Evolutionary conservation across 495 filamentous ascomycete species (phyloP), one percentile per base, ranked within the genome.

Genomic region (Talaromyces liani): DNA sequence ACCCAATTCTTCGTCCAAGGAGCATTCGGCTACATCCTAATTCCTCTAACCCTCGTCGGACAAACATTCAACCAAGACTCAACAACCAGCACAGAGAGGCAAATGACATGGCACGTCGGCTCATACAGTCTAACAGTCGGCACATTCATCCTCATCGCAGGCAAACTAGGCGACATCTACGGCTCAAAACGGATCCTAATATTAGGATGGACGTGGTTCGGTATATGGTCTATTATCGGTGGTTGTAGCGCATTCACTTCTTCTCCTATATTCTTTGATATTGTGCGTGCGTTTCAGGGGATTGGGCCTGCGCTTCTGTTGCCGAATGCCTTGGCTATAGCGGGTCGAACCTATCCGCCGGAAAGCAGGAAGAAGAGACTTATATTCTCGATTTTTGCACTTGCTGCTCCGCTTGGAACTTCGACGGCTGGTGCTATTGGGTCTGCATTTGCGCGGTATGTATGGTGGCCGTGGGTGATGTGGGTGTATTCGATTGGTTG

Each of bases 381-480:
- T 77, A 76, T 82, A 0, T 89, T 91, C 65, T 76, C 82, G 0
- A 49, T 87, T 6, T 90, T 90, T 65, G 88, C 86, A 4, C 85
- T 84, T 1, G 77, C 77, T 47, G 86, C 87, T 0, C 88, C 87
- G 0, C 74, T 68, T 4, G 86, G 88, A 0, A 75, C 71, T 25
- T 66, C 84, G 3, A 8, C 84, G 1, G 87, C 85, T 0, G 73
- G 73, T 1, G 69, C 80, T 0, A 82, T 88, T 61, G 72, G 77
- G 0, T 71, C 73, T 0, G 56, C 89, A 4, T 82, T 87, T 20
- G 73, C 81, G 2, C 72, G 83, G 33, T 65, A 79, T 5, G 78
- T 75, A 2, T 86, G 82, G 80, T 91, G 87, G 88, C 84, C 82
- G 1, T 91, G 88, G 88, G 75, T 81, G 0, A 82, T 66, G 90